Conservation (phyloP, 768 basidiomycete species). For the Psilocybe subaeruginosa region DNA sequence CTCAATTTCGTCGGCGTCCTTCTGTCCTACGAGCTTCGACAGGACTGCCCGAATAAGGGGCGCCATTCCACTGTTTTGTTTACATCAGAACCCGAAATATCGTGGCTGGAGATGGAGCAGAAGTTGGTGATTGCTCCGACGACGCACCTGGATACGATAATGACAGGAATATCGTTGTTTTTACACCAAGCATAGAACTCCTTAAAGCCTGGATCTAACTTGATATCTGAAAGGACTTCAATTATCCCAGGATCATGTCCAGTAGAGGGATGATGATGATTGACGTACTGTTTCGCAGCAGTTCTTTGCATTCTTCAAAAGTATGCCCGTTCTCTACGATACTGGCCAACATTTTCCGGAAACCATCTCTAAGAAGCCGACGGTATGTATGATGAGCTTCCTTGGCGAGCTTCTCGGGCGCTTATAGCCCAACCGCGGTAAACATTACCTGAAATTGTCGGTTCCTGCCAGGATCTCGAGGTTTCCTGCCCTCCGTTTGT, state of each 20-base stretch:
- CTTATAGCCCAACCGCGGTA: neutral
- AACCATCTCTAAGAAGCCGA: constrained; percentile 68
- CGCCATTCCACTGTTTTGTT: constrained; percentile 76
- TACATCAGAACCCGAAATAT: neutral
- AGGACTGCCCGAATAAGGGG: constrained; percentile 92
- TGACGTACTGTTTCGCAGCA: constrained; percentile 66
- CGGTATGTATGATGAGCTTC: neutral
- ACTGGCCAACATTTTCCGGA: constrained; percentile 84
- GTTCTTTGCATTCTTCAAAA: constrained; percentile 84
- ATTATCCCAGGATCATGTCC: constrained; percentile 2
- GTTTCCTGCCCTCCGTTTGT: constrained; percentile 75
- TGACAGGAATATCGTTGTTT: constrained; percentile 77
- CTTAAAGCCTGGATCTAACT: constrained; percentile 87
- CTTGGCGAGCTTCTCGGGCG: neutral
- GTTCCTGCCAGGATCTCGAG: constrained; percentile 68
- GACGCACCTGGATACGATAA: constrained; percentile 87
- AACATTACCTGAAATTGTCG: constrained; percentile 66
- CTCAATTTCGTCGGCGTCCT: constrained; percentile 75
- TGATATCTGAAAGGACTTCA: constrained; percentile 56
- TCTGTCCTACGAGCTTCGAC: constrained; percentile 75
- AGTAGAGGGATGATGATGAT: neutral
- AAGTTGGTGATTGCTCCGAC: neutral
- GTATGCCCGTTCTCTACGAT: constrained; percentile 73
- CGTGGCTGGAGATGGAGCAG: neutral
- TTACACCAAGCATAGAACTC: constrained; percentile 88